Evolutionary conservation across 148 eudicot species (phyloP).

Genomic region (Selenicereus undatus): DNA sequence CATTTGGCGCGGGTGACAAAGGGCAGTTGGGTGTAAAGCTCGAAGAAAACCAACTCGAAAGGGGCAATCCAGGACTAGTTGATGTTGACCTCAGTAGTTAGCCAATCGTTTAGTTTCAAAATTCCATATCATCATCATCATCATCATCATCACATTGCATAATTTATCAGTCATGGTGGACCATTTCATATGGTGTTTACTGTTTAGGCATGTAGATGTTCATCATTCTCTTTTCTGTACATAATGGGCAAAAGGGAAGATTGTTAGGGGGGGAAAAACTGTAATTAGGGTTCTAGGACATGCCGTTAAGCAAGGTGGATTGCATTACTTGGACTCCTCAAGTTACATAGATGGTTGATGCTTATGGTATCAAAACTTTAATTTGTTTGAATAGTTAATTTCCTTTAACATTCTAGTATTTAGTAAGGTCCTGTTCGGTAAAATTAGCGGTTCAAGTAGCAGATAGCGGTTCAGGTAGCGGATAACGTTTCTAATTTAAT

Average conservation of each 20-base stretch:
- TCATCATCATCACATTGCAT: slow-evolving; percentile 31
- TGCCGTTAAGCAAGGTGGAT: slow-evolving; percentile 16
- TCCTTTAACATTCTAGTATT: not conserved
- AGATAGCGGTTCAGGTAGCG: too few species aligned
- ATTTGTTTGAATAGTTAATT: slow-evolving; percentile 27
- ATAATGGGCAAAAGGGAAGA: slow-evolving; percentile 23
- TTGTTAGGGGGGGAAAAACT: slow-evolving; percentile 16
- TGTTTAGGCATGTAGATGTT: slow-evolving; percentile 24
- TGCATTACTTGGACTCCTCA: slow-evolving; percentile 16
- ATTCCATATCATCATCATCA: not conserved
- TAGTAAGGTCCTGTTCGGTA: too few species aligned
- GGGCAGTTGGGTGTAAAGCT: slow-evolving; percentile 85
- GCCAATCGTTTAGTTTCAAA: not conserved
- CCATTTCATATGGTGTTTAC: slow-evolving; percentile 25
- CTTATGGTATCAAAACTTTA: slow-evolving; percentile 16
- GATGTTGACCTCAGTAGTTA: slow-evolving; percentile 61
- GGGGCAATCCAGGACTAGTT: slow-evolving; percentile 56
- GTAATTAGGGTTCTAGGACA: slow-evolving; percentile 28
- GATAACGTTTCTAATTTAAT: too few species aligned
- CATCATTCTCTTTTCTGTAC: slow-evolving; percentile 22
- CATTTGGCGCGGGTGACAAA: slow-evolving; percentile 84
- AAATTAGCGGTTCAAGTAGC: too few species aligned
- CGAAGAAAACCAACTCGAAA: slow-evolving; percentile 47
- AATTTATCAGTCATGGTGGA: not conserved
- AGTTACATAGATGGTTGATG: not conserved